Conservation (phyloP, 2,329 filamentous ascomycete genomes). For the Mariannaea sp. region DNA sequence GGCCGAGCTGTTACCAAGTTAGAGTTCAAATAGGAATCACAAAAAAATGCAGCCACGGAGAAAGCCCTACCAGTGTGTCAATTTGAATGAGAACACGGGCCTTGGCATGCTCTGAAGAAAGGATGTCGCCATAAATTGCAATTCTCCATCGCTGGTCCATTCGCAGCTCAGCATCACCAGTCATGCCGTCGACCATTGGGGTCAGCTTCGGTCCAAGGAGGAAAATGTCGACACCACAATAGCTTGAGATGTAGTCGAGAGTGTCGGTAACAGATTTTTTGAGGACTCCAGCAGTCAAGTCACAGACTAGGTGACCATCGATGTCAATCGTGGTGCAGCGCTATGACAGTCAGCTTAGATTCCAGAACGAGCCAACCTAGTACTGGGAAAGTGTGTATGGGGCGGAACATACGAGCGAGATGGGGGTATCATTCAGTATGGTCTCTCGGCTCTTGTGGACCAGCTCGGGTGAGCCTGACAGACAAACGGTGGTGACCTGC, state of each 20-base stretch:
- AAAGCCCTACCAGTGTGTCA: slow-evolving; percentile 74
- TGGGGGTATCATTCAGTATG: slow-evolving; percentile 88
- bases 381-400: neutral
- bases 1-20: slow-evolving; percentile 61
- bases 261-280: slow-evolving; percentile 79
- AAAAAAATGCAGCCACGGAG: neutral
- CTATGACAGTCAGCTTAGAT: slow-evolving; percentile 52
- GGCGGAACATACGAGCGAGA: slow-evolving; percentile 75
- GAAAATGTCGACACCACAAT: slow-evolving; percentile 96
- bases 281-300: slow-evolving; percentile 68
- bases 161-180: slow-evolving; percentile 79
- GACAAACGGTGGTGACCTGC: slow-evolving; percentile 84
- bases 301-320: slow-evolving; percentile 87
- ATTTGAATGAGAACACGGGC: slow-evolving; percentile 96
- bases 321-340: slow-evolving; percentile 93
- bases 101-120: slow-evolving; percentile 96
- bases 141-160: slow-evolving; percentile 90
- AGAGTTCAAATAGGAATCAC: slow-evolving; percentile 18
- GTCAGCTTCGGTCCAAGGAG: slow-evolving; percentile 87
- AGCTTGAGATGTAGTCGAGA: slow-evolving; percentile 83
- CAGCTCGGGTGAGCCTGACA: slow-evolving; percentile 84
- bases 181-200: slow-evolving; percentile 74
- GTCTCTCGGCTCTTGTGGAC: slow-evolving; percentile 89
- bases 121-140: slow-evolving; percentile 91
- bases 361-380: neutral